A percentile compares a stretch with the other conserved stretches of the same genome.
Conservation (phyloP, 2,329 filamentous ascomycete species). For the Calonectria hongkongensis region DNA sequence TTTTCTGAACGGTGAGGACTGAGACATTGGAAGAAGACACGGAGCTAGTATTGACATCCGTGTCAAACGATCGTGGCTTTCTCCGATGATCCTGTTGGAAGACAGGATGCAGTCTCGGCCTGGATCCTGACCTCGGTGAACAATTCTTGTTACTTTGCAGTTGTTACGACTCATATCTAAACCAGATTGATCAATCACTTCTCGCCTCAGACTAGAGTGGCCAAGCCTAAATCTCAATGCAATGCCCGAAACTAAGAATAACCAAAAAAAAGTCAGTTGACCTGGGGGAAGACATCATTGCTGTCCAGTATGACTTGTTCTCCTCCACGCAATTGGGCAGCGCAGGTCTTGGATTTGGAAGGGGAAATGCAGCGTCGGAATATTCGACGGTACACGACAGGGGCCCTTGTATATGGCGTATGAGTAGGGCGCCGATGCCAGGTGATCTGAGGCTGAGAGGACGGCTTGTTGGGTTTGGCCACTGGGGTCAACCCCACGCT, state of each 20-base stretch:
- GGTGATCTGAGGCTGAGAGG: conserved; percentile 22
- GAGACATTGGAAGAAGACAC: conserved; percentile 5
- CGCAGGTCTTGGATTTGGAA: conserved; percentile 10
- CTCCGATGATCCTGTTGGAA: background rate
- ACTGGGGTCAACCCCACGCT: conserved; percentile 24
- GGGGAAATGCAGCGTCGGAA: conserved; percentile 25
- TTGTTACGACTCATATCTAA: conserved; percentile 1
- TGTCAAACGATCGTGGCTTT: background rate
- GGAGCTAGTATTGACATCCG: background rate
- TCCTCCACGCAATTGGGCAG: conserved; percentile 18
- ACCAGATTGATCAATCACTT: conserved; percentile 8
- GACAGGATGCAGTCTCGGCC: background rate
- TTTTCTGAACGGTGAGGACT: conserved; percentile 1
- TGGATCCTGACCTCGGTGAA: background rate
- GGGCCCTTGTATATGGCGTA: conserved; percentile 7
- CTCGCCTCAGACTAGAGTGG: background rate
- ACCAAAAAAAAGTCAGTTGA: conserved; percentile 4
- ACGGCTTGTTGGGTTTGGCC: conserved; percentile 4
- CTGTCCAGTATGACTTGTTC: conserved; percentile 27
- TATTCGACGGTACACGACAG: conserved; percentile 19
- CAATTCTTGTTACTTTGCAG: background rate
- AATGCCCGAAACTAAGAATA: background rate
- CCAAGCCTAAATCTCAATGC: background rate
- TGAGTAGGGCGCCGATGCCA: conserved; percentile 16
- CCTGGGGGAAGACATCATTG: conserved; percentile 2